A percentile compares a stretch with the other conserved stretches of the same genome.
These are phyloP conservation scores for Stygiomarasmius scandens DNA, from an alignment of 1,284 basidiomycete species.

Conservation along the genomic window DNA sequence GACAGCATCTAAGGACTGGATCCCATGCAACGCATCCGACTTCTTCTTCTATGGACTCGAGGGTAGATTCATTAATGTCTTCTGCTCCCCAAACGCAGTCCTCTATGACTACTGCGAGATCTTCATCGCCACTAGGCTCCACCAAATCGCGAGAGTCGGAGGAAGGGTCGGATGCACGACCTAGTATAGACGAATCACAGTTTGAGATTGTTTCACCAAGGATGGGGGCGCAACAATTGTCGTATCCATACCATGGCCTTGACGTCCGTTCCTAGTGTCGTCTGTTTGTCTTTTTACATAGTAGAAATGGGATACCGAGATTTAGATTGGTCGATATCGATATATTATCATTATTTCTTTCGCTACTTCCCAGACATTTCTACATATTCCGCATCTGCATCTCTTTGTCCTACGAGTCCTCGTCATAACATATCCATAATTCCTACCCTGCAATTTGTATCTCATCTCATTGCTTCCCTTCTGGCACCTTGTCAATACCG, in stretches of 20 bases:
- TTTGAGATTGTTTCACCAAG: conserved; percentile 54
- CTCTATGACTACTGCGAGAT: not conserved
- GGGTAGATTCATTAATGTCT: conserved; percentile 12
- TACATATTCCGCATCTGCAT: not conserved
- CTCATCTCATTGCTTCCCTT: not conserved
- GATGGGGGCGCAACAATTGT: conserved; percentile 29
- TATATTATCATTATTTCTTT: not conserved
- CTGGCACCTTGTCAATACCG: no score
- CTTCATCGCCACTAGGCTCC: conserved; percentile 29
- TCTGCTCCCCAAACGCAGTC: not conserved
- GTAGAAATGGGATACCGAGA: not conserved
- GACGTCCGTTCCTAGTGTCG: conserved; percentile 19
- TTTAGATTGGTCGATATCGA: not conserved
- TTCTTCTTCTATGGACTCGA: conserved; percentile 37
- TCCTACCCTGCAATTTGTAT: not conserved
- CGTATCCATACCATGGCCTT: conserved; percentile 41
- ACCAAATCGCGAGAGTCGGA: conserved; percentile 35
- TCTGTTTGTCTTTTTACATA: not conserved
- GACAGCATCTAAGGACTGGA: conserved; percentile 20
- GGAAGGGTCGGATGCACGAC: conserved; percentile 32
- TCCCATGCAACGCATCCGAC: conserved; percentile 26
- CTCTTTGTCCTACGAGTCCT: not conserved
- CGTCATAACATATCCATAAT: not conserved
- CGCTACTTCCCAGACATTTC: no score
- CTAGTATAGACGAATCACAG: conserved; percentile 49